phyloP scores from a whole-genome alignment of 345 rosid genomes.

The Eucalyptus camaldulensis region DNA sequence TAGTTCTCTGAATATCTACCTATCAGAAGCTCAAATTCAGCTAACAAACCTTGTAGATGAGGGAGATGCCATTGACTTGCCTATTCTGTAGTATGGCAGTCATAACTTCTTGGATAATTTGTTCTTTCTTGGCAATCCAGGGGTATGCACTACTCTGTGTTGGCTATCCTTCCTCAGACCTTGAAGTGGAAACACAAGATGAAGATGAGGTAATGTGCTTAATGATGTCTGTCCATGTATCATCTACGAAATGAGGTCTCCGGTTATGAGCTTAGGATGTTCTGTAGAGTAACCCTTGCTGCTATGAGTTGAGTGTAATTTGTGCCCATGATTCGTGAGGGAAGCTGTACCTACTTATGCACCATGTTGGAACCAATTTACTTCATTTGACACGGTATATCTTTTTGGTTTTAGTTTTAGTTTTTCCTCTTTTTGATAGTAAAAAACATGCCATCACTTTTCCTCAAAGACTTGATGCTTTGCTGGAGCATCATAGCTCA shows the following conservation, averaged over 20 bases:
- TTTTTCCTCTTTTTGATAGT: not conserved
- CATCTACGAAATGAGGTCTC: not conserved
- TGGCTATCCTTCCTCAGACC: slow-evolving; percentile 77
- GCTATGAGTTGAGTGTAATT: not conserved
- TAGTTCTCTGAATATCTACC: not conserved
- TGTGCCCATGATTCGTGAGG: not conserved
- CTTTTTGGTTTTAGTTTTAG: not conserved
- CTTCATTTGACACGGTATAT: not conserved
- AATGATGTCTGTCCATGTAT: not conserved
- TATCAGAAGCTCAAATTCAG: not conserved
- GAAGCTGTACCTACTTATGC: not conserved
- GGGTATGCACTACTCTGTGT: slow-evolving; percentile 96
- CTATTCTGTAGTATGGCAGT: not conserved
- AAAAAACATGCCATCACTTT: not conserved
- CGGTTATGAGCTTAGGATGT: not conserved
- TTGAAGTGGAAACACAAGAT: slow-evolving; percentile 91
- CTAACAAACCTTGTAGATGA: not conserved
- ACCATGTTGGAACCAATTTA: not conserved
- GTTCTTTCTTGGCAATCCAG: slow-evolving; percentile 15
- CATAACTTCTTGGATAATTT: not conserved
- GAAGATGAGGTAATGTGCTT: slow-evolving; percentile 73
- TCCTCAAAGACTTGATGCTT: not conserved
- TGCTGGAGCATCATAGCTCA: not conserved
- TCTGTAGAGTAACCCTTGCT: not conserved
- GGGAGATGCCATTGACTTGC: not conserved